Evolutionary conservation across 352 stramenopile species (phyloP).

Genomic region (Pythium sp.): DNA sequence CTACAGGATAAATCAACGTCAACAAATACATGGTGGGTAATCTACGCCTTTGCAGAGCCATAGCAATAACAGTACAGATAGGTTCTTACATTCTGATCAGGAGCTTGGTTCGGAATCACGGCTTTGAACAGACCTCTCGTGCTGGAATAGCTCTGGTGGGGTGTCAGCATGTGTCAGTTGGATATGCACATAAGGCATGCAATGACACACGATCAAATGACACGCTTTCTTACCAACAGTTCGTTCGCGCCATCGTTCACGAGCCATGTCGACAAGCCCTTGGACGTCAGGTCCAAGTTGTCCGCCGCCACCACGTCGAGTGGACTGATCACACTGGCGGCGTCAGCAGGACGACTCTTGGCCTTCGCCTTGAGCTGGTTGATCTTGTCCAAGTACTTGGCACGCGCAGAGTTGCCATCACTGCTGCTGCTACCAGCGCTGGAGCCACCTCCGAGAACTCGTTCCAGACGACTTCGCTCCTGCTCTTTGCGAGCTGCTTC

Average conservation of each 20-base stretch:
- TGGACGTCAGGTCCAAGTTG: slow-evolving; percentile 32
- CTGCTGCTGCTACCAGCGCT: not conserved
- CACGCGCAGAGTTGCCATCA: slow-evolving; percentile 28
- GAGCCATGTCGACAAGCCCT: slow-evolving; percentile 65
- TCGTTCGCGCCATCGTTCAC: slow-evolving; percentile 73
- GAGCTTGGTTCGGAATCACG: slow-evolving; percentile 46
- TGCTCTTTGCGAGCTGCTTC: slow-evolving; percentile 16
- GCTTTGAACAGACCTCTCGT: slow-evolving; percentile 60
- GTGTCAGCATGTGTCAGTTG: not conserved
- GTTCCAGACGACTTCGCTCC: slow-evolving; percentile 2
- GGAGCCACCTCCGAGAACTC: slow-evolving; percentile 1
- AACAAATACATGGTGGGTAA: not conserved
- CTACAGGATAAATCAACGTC: slow-evolving; percentile 19
- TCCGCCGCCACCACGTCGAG: slow-evolving; percentile 27
- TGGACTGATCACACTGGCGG: not conserved
- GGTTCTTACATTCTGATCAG: slow-evolving; percentile 47
- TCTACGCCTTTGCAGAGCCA: not conserved
- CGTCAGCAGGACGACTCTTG: slow-evolving; percentile 23
- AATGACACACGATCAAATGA: not conserved
- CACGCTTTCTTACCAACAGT: slow-evolving; percentile 36
- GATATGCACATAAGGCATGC: not conserved
- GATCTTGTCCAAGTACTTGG: slow-evolving; percentile 79
- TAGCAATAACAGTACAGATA: not conserved
- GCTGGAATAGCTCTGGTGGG: slow-evolving; percentile 51
- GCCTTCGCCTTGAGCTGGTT: slow-evolving; percentile 63